Evolutionary conservation across 1,139 yeast genomes (phyloP).

Genomic region (Candida labiduridarum): DNA sequence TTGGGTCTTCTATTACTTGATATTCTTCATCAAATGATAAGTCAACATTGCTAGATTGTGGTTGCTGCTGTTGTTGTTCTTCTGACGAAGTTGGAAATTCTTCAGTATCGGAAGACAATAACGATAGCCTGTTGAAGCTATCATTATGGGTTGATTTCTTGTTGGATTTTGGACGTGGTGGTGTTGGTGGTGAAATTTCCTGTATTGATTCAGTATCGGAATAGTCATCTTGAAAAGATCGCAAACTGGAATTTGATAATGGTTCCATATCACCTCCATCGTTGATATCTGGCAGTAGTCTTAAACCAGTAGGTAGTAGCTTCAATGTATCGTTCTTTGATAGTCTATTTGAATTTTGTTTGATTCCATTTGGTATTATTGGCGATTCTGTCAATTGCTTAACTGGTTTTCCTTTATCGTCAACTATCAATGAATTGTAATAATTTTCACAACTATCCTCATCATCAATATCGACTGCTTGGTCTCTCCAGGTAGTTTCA

Average conservation of each 20-base stretch:
- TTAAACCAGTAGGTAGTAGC: neutral
- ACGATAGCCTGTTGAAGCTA: neutral
- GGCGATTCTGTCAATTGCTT: neutral
- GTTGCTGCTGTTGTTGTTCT: neutral
- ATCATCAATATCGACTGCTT: neutral
- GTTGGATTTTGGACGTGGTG: neutral
- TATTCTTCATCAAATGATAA: slow-evolving; percentile 28
- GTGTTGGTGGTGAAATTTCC: neutral
- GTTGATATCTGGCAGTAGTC: neutral
- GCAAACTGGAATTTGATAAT: no score
- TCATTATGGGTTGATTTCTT: neutral
- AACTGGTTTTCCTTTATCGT: neutral
- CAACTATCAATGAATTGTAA: neutral
- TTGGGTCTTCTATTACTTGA: slow-evolving; percentile 24
- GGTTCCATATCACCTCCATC: no score
- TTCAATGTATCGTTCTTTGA: neutral
- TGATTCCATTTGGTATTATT: neutral
- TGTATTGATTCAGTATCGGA: slow-evolving; percentile 1
- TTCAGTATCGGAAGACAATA: slow-evolving; percentile 4
- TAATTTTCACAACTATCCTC: neutral
- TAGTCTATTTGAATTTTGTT: neutral
- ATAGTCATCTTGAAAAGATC: neutral
- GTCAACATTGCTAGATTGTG: neutral
- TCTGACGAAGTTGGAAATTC: slow-evolving; percentile 3
- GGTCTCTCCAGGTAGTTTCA: neutral